Evolutionary conservation across 192 early-diverging fungal species (phyloP).

Genomic region (Gaertneriomyces sp.): DNA sequence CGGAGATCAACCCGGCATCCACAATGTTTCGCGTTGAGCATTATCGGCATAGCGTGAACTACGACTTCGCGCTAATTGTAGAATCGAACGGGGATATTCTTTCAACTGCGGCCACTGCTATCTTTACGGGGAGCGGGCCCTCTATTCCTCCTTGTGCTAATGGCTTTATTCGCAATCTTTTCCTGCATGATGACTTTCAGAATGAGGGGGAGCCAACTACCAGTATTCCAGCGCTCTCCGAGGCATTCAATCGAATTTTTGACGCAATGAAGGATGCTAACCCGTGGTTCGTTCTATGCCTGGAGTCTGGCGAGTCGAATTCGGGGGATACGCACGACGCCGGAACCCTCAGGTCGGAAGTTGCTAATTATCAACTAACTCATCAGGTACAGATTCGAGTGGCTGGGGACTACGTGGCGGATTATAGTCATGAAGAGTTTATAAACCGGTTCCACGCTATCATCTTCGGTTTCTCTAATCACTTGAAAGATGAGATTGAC

Average conservation of each 20-base stretch:
- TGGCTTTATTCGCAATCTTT: constrained; percentile 28
- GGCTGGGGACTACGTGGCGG: constrained; percentile 23
- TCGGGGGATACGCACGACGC: constrained; percentile 55
- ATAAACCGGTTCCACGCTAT: constrained; percentile 20
- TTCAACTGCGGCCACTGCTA: constrained; percentile 67
- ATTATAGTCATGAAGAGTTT: constrained; percentile 23
- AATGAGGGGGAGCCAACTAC: constrained; percentile 8
- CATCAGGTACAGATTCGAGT: constrained; percentile 20
- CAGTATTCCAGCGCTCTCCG: constrained; percentile 3
- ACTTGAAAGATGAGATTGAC: constrained; percentile 15
- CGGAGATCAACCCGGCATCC: constrained; percentile 27
- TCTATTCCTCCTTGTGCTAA: constrained; percentile 14
- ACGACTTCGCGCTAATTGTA: constrained; percentile 63
- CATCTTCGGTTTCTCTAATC: background rate
- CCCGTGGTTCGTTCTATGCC: constrained; percentile 25
- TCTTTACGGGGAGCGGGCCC: constrained; percentile 13
- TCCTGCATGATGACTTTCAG: constrained; percentile 8
- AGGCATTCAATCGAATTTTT: constrained; percentile 11
- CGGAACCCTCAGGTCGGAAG: constrained; percentile 50
- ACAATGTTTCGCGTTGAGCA: constrained; percentile 77
- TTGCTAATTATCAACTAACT: constrained; percentile 9
- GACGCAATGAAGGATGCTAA: constrained; percentile 17
- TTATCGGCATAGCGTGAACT: constrained; percentile 70
- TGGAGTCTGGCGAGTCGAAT: constrained; percentile 19
- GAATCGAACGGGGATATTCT: constrained; percentile 75